A percentile compares a stretch with the other conserved stretches of the same genome.
These are phyloP conservation scores for Sugiyamaella xylanicola DNA, from an alignment of 1,139 yeast genomes.

Conservation along the genomic window DNA sequence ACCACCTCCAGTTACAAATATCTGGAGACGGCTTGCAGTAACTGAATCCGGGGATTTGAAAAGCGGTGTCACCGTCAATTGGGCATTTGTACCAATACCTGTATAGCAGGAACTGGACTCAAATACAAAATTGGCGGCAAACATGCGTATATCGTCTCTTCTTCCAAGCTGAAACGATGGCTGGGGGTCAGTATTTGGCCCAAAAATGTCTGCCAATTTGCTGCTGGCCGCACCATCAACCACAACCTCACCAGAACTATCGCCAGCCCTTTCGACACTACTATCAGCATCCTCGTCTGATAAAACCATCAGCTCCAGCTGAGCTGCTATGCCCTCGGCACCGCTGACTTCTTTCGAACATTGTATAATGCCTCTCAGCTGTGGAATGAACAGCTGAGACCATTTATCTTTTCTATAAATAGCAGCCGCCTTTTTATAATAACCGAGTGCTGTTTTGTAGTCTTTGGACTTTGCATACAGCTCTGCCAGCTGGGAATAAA, in stretches of 20 bases:
- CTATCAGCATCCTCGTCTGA: conserved; percentile 4
- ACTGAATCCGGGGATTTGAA: conserved; percentile 13
- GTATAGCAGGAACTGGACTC: conserved; percentile 30
- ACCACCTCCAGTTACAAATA: conserved; percentile 23
- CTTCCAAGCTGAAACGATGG: conserved; percentile 13
- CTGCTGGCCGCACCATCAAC: background rate
- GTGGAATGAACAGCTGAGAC: conserved; percentile 28
- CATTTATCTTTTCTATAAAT: conserved; percentile 37
- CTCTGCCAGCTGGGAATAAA: conserved; percentile 56
- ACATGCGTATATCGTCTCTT: conserved; percentile 19
- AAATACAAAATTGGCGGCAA: conserved; percentile 32
- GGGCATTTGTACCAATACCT: conserved; percentile 32
- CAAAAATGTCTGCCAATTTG: conserved; percentile 2
- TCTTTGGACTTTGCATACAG: conserved; percentile 43
- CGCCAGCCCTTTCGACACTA: conserved; percentile 5
- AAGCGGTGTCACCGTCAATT: conserved; percentile 29
- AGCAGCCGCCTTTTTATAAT: conserved; percentile 33
- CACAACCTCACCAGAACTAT: too few relatives aligned
- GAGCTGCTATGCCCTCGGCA: conserved; percentile 12
- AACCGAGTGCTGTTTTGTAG: conserved; percentile 45
- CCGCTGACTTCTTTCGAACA: conserved; percentile 25
- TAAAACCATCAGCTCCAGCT: conserved; percentile 20
- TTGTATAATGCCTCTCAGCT: conserved; percentile 28
- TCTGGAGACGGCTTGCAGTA: background rate
- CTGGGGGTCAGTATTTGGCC: background rate